phyloP scores from a whole-genome alignment of 2,329 filamentous ascomycete species.

The Colletotrichum tanaceti region DNA sequence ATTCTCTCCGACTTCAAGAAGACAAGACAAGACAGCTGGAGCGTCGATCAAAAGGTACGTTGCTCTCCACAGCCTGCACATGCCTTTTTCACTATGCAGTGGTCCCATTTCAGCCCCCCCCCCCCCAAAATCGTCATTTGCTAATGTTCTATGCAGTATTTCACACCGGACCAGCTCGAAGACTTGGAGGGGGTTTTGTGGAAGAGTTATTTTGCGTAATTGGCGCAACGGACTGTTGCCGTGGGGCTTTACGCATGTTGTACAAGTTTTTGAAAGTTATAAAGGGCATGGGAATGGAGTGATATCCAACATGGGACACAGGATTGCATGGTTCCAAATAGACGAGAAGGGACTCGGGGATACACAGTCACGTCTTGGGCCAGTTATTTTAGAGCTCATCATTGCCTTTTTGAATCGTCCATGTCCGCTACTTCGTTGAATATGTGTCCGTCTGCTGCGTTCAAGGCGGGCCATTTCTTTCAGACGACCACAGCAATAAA shows the following conservation, averaged over 20 bases:
- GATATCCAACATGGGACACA: slow-evolving; percentile 24
- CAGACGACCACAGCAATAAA: no score
- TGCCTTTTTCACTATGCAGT: no score
- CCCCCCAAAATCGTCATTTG: no score
- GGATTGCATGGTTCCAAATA: slow-evolving; percentile 21
- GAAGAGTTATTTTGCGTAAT: slow-evolving; percentile 98
- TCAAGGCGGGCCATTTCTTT: no score
- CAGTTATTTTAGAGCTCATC: slow-evolving; percentile 13
- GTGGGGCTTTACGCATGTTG: slow-evolving; percentile 1
- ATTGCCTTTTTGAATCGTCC: neutral
- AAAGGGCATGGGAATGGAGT: slow-evolving; percentile 18
- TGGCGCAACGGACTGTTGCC: neutral
- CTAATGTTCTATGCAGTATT: slow-evolving; percentile 65
- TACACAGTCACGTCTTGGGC: slow-evolving; percentile 21
- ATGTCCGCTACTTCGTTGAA: neutral
- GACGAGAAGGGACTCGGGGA: slow-evolving; percentile 14
- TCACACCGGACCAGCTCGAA: slow-evolving; percentile 91
- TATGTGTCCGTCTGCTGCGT: neutral
- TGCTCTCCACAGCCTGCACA: neutral
- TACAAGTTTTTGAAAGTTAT: slow-evolving; percentile 17
- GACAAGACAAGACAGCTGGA: slow-evolving; percentile 98
- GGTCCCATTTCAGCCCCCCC: no score
- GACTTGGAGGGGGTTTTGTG: slow-evolving; percentile 95
- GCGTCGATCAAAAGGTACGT: slow-evolving; percentile 94
- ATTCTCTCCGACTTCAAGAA: slow-evolving; percentile 99